Base-by-base conservation (phyloP, 257 asterid species). In the Jacaranda mimosifolia region DNA sequence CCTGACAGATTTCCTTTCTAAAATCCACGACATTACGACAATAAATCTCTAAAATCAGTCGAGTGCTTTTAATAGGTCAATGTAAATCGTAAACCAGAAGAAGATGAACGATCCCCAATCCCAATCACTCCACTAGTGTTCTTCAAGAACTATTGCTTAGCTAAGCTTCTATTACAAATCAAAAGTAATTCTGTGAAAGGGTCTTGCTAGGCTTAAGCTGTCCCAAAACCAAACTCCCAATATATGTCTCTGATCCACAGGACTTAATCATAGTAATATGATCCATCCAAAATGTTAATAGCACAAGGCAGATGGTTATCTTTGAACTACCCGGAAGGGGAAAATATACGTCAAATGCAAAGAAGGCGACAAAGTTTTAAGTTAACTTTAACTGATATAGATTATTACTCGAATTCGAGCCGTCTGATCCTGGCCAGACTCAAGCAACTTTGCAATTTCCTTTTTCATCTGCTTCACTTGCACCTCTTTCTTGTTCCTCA, bases 401-500 rank as follows among this genome's bases (percentile, higher is more conserved):
- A 70, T 70, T 15, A 79, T 70, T 89, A 92, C 98, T 68, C 97
- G 96, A 82, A 94, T 89, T 73, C 90, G 80, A 70, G 98, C 98
- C 4, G 96, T 88, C 78, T 72, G 94, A 66, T 84, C 89, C 89
- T 94, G 94, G 65, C 96, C 95, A 60, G 97, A 85, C 67, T 89
- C 95, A 11, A 94, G 96, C 82, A 94, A 75, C 85, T 89, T 90
- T 4, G 96, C 92, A 9, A 91, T 81, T 85, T 94, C 98, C 79
- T 83, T 85, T 85, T 80, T 89, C 94, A 92, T 92, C 86, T 91
- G 97, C 73, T 87, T 92, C 66, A 92, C 77, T 72, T 91, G 98
- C 65, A 79, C 88, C 65, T 94, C 95, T 71, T 94, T 94, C 89
- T 86, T 92, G 85, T 94, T 94, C 89, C 82, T 88, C 91, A 94